phyloP scores from a whole-genome alignment of 2,329 filamentous ascomycete genomes.

The Aureobasidium sp. region DNA sequence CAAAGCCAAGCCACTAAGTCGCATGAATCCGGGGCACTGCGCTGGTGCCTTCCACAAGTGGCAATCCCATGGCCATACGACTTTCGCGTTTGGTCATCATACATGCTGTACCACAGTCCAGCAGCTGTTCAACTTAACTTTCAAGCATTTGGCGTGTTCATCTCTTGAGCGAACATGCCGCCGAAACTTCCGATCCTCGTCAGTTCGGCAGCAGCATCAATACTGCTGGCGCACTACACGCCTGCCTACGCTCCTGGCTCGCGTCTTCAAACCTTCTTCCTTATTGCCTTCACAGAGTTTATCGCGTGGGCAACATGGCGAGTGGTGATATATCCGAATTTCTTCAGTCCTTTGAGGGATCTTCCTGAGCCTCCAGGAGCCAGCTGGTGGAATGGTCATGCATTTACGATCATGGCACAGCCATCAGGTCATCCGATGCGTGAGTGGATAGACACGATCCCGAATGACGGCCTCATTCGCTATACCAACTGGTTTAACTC shows the following conservation, averaged over 20 bases:
- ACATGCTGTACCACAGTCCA: not conserved
- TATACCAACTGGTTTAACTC: constrained; percentile 44
- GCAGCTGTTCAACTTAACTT: not conserved
- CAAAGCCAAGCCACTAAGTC: not conserved
- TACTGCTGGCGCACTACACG: constrained; percentile 29
- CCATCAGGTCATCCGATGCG: constrained; percentile 38
- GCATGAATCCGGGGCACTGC: no score
- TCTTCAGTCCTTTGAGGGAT: constrained; percentile 51
- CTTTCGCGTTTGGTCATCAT: not conserved
- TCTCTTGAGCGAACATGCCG: constrained; percentile 2
- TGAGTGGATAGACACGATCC: constrained; percentile 46
- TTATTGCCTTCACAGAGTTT: constrained; percentile 35
- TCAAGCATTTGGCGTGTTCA: not conserved
- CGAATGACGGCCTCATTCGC: constrained; percentile 49
- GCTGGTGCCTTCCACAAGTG: not conserved
- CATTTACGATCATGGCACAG: constrained; percentile 34
- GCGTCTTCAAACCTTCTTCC: constrained; percentile 33
- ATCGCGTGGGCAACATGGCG: constrained; percentile 33
- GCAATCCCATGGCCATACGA: not conserved
- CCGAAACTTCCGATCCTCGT: constrained; percentile 7
- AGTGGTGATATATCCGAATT: constrained; percentile 50
- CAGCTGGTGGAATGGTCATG: constrained; percentile 37
- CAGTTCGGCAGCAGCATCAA: constrained; percentile 17
- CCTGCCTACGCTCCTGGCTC: constrained; percentile 28
- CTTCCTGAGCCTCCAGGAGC: constrained; percentile 45